Percentiles rank a stretch among this genome's conserved stretches.
These are phyloP conservation scores for Diaporthe sp. DNA, from an alignment of 2,329 filamentous ascomycete species.

Conservation along the genomic window DNA sequence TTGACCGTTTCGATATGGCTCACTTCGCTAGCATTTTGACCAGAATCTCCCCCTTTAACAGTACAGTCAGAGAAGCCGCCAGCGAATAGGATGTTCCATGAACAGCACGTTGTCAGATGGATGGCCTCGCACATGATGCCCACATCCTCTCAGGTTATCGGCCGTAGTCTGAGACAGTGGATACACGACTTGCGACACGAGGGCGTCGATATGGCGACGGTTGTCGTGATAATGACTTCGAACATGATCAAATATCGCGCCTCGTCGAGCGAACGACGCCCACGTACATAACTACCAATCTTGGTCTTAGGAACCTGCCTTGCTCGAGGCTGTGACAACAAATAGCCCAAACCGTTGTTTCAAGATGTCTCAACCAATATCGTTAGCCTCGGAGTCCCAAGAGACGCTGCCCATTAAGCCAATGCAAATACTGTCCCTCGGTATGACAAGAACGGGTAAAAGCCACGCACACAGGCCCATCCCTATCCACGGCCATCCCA, in stretches of 20 bases:
- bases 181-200: neutral
- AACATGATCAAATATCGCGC: neutral
- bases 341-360: neutral
- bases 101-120: neutral
- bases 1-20: neutral
- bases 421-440: slow-evolving; percentile 13
- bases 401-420: neutral
- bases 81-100: neutral
- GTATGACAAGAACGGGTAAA: slow-evolving; percentile 13
- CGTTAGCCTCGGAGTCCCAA: neutral
- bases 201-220: too few relatives aligned
- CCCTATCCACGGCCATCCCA: neutral
- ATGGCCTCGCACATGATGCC: neutral
- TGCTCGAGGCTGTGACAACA: neutral
- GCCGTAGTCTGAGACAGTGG: neutral
- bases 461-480: neutral
- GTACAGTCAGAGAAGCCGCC: neutral
- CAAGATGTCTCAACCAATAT: neutral
- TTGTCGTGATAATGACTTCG: neutral
- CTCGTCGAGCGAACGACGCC: neutral
- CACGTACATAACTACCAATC: too few relatives aligned
- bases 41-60: neutral
- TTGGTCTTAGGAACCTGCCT: neutral
- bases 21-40: neutral
- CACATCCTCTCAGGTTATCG: neutral